Evolutionary conservation across 2,329 filamentous ascomycete genomes (phyloP).

Genomic region (Colletotrichum orchidophilum): DNA sequence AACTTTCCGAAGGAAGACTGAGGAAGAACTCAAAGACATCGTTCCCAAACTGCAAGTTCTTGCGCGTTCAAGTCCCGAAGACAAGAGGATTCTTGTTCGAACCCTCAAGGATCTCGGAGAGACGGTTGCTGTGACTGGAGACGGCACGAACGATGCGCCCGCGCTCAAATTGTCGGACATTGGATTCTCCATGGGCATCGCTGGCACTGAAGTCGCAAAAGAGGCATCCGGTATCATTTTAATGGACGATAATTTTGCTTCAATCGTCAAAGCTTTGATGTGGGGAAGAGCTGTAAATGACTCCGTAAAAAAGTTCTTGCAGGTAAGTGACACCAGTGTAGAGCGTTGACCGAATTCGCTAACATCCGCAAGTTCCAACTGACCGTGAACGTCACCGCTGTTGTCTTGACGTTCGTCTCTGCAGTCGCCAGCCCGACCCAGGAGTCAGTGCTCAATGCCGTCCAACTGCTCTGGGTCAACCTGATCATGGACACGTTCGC

Average conservation of each 20-base stretch:
- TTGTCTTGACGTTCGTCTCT: slow-evolving; percentile 67
- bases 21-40: slow-evolving; percentile 57
- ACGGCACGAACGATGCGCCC: slow-evolving; percentile 73
- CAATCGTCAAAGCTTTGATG: slow-evolving; percentile 69
- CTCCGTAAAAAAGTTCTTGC: slow-evolving; percentile 71
- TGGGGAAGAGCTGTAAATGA: slow-evolving; percentile 73
- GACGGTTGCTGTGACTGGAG: slow-evolving; percentile 73
- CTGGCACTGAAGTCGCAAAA: slow-evolving; percentile 72
- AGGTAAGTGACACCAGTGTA: slow-evolving; percentile 45
- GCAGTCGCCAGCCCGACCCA: slow-evolving; percentile 60
- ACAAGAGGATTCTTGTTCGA: slow-evolving; percentile 73
- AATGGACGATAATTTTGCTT: slow-evolving; percentile 71
- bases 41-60: slow-evolving; percentile 74
- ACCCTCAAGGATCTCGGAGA: slow-evolving; percentile 72
- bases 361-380: slow-evolving; percentile 65
- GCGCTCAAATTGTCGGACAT: slow-evolving; percentile 74
- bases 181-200: slow-evolving; percentile 74
- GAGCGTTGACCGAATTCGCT: slow-evolving; percentile 60
- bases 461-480: slow-evolving; percentile 71
- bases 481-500: slow-evolving; percentile 73
- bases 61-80: slow-evolving; percentile 74
- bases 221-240: slow-evolving; percentile 70
- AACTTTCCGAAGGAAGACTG: slow-evolving; percentile 66
- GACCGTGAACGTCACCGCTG: slow-evolving; percentile 71
- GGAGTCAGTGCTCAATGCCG: slow-evolving; percentile 65